A percentile compares a stretch with the other conserved stretches of the same genome.
Conservation (phyloP, 768 basidiomycete species). For the Xerocomellus intermedius region DNA sequence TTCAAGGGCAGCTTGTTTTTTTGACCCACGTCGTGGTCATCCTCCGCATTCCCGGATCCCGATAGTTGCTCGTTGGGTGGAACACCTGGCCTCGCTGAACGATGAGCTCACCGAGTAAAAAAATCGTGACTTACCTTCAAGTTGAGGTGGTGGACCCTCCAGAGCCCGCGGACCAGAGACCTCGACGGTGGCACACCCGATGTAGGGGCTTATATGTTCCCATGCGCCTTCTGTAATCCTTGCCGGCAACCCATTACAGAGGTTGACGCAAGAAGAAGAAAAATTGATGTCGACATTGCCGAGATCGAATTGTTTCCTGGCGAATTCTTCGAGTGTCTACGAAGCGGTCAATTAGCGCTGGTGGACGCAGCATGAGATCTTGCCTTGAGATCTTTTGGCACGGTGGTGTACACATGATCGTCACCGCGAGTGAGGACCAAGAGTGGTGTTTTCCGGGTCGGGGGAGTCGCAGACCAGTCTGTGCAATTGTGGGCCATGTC, state of each 20-base stretch:
- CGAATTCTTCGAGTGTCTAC: constrained; percentile 18
- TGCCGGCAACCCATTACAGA: constrained; percentile 20
- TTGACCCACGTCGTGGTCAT: neutral
- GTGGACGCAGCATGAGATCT: neutral
- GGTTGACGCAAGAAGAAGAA: constrained; percentile 20
- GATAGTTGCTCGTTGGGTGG: neutral
- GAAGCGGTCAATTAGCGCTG: neutral
- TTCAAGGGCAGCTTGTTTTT: neutral
- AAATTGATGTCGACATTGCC: constrained; percentile 13
- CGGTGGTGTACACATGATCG: constrained; percentile 16
- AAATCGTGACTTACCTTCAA: neutral
- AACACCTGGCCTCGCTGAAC: neutral
- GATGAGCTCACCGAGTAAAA: neutral
- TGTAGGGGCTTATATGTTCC: constrained; percentile 15
- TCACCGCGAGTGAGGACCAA: constrained; percentile 18
- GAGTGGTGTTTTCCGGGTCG: constrained; percentile 19
- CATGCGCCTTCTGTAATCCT: constrained; percentile 23
- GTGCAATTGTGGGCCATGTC: constrained; percentile 28
- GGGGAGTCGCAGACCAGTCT: constrained; percentile 23
- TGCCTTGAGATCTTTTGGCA: constrained; percentile 20
- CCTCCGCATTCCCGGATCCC: neutral
- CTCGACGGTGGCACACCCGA: constrained; percentile 26
- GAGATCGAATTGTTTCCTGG: constrained; percentile 22
- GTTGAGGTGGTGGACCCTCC: neutral
- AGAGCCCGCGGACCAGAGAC: neutral